Evolutionary conservation across 305 asterid genomes (phyloP).

Genomic region (Coffea humblotiana): DNA sequence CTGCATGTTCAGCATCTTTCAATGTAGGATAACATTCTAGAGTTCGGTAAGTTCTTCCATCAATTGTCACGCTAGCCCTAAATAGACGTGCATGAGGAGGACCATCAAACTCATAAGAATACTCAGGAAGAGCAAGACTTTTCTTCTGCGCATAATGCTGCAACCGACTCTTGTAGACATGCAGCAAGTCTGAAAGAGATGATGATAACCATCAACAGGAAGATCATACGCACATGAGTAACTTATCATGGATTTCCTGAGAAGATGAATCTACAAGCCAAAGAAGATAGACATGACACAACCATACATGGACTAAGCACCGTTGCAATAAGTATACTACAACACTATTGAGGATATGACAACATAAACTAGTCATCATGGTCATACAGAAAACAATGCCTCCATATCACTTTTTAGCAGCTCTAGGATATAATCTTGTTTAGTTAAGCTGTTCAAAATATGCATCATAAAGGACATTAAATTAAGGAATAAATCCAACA

Average conservation of each 20-base stretch:
- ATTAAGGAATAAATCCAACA: neutral
- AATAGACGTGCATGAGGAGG: slow-evolving; percentile 75
- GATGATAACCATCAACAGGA: neutral
- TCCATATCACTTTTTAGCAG: neutral
- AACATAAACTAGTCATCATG: neutral
- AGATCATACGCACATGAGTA: neutral
- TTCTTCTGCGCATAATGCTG: slow-evolving; percentile 71
- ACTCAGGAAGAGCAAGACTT: slow-evolving; percentile 49
- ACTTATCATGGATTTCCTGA: too few species aligned
- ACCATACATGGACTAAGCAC: neutral
- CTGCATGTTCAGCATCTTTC: slow-evolving; percentile 89
- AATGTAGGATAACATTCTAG: slow-evolving; percentile 51
- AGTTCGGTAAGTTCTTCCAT: slow-evolving; percentile 49
- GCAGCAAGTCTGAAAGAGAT: slow-evolving; percentile 20
- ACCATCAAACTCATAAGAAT: slow-evolving; percentile 61
- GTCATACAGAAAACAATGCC: neutral
- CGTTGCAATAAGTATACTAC: neutral
- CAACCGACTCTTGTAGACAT: slow-evolving; percentile 66
- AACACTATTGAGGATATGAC: neutral
- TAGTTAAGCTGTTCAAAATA: neutral
- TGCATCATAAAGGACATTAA: slow-evolving; percentile 1
- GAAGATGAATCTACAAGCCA: slow-evolving; percentile 8
- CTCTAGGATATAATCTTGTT: too few species aligned
- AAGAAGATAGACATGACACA: neutral
- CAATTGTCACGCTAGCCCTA: slow-evolving; percentile 56